Conservation (phyloP, 225 moss, liverwort and hornwort species). For the Pleurozium schreberi region DNA sequence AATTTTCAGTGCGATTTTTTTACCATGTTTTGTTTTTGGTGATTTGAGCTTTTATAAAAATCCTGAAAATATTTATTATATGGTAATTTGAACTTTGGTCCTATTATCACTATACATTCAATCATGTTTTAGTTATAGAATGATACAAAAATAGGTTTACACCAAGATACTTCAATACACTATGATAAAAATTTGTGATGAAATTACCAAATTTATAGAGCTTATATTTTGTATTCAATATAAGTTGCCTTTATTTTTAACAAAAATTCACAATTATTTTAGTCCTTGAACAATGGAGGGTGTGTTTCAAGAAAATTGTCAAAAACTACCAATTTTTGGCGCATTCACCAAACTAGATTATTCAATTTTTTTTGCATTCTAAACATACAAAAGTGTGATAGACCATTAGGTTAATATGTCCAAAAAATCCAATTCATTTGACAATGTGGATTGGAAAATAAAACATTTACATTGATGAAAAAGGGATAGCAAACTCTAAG, state of each 20-base stretch:
- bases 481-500: accelerated
- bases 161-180: background rate
- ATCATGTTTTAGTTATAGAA: background rate
- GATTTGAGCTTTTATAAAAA: background rate
- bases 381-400: background rate
- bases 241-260: background rate
- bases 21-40: too few relatives aligned
- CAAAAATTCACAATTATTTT: background rate
- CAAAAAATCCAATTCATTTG: background rate
- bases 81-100: background rate
- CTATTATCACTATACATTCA: too few relatives aligned
- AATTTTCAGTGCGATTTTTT: too few relatives aligned
- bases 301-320: background rate
- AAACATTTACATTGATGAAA: background rate
- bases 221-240: background rate
- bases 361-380: background rate
- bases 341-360: background rate
- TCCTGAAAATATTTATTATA: background rate
- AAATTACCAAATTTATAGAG: background rate
- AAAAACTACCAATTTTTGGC: background rate
- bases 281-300: background rate
- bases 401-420: background rate
- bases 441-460: background rate
- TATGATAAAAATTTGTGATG: background rate
- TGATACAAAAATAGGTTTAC: background rate